phyloP scores from a whole-genome alignment of 2,329 filamentous ascomycete genomes.

The Monosporascus sp. region DNA sequence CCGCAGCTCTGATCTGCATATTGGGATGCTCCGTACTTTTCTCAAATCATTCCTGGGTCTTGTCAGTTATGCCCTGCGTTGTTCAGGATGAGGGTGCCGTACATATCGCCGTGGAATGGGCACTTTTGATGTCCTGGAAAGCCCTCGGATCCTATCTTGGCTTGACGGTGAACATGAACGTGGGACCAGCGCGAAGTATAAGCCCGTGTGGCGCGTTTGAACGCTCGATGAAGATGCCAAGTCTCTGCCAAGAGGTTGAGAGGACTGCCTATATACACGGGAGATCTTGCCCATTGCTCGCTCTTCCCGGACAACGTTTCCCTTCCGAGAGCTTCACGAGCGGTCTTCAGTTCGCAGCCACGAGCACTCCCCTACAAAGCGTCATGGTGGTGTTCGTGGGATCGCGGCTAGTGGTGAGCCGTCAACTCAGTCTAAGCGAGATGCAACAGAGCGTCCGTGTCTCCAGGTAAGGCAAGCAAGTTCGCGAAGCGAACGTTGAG shows the following conservation, averaged over 20 bases:
- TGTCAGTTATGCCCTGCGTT: too few species aligned
- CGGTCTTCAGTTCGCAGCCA: neutral
- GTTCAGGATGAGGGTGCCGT: too few species aligned
- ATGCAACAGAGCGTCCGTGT: too few species aligned
- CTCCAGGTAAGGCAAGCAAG: too few species aligned
- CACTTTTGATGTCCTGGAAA: too few species aligned
- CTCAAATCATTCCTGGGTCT: too few species aligned
- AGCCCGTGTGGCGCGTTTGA: neutral
- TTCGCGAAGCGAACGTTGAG: too few species aligned
- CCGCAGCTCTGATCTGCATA: too few species aligned
- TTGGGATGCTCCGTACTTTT: too few species aligned
- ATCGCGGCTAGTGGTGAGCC: neutral
- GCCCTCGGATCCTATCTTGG: neutral
- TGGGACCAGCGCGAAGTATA: neutral
- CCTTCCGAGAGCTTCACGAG: neutral
- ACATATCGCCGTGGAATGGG: too few species aligned
- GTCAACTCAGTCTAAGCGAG: too few species aligned
- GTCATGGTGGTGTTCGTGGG: neutral
- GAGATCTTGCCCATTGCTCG: neutral
- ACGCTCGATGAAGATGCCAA: neutral
- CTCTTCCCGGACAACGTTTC: neutral
- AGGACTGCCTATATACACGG: neutral
- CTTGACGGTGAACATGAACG: neutral
- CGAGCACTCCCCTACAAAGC: neutral
- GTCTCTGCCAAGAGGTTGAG: neutral